Percentiles rank a stretch among this genome's conserved stretches.
Evolutionary conservation across 1,284 basidiomycete species (phyloP).

Genomic region (Ustilago trichophora): DNA sequence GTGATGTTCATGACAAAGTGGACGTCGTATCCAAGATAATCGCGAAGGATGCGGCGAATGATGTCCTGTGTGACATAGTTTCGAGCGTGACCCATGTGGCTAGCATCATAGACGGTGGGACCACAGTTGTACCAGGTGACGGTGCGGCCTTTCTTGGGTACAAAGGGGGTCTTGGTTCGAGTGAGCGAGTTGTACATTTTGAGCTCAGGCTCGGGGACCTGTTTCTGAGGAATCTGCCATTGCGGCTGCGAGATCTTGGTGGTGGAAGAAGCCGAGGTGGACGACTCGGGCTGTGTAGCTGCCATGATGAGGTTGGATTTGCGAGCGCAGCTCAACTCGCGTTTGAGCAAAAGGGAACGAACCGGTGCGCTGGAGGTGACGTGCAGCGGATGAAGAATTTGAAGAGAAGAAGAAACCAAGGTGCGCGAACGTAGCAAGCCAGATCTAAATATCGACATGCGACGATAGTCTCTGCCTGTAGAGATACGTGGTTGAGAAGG

Average conservation of each 20-base stretch:
- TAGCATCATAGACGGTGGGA: constrained; percentile 98
- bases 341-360: not conserved
- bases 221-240: constrained; percentile 39
- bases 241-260: constrained; percentile 37
- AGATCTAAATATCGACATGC: constrained; percentile 30
- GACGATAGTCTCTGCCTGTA: not conserved
- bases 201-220: constrained; percentile 69
- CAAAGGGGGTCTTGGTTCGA: constrained; percentile 79
- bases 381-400: not conserved
- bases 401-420: constrained; percentile 6
- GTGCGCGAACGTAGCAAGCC: constrained; percentile 8
- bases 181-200: constrained; percentile 96
- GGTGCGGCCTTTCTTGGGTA: constrained; percentile 80
- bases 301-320: constrained; percentile 39
- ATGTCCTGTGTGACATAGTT: constrained; percentile 99
- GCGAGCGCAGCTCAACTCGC: constrained; percentile 34
- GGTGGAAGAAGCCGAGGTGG: constrained; percentile 10
- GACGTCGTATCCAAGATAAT: constrained; percentile 97
- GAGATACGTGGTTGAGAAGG: not conserved
- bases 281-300: constrained; percentile 29
- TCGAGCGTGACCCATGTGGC: constrained; percentile 98
- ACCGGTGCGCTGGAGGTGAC: too few species aligned
- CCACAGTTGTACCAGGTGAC: constrained; percentile 99
- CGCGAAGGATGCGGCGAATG: constrained; percentile 86
- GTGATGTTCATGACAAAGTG: constrained; percentile 99